Percentiles rank a stretch among this genome's conserved stretches.
Conservation (phyloP, 257 asterid species). For the Nicotiana benthamiana region DNA sequence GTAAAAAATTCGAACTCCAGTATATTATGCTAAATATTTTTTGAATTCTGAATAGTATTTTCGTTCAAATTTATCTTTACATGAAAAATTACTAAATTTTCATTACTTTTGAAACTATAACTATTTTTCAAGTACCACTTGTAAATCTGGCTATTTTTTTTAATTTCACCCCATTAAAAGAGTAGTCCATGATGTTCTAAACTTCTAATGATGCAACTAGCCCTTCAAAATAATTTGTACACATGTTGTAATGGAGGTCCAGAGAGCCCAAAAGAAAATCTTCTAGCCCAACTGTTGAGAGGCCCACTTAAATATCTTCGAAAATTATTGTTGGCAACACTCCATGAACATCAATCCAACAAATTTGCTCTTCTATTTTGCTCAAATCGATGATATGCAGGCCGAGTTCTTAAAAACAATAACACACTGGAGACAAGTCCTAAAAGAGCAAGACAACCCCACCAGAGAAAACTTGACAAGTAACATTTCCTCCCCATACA, state of each 20-base stretch:
- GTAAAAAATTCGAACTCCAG: no score
- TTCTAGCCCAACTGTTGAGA: background rate
- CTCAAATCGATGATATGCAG: conserved; percentile 54
- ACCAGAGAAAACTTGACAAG: conserved; percentile 57
- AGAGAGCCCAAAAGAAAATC: background rate
- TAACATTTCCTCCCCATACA: conserved; percentile 87
- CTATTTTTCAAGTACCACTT: no score
- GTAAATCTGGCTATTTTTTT: no score
- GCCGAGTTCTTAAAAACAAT: conserved; percentile 59
- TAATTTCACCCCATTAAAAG: background rate
- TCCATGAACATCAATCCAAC: conserved; percentile 6
- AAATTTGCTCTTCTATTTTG: conserved; percentile 25
- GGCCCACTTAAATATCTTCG: background rate
- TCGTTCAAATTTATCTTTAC: no score
- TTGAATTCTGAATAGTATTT: no score
- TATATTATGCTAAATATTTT: no score
- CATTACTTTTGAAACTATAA: no score
- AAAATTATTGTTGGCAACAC: background rate
- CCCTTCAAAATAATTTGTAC: background rate
- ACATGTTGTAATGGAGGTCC: background rate
- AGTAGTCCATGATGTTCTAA: background rate
- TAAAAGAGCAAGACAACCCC: conserved; percentile 80
- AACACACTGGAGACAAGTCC: conserved; percentile 55
- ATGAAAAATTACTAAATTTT: no score
- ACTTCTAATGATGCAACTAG: background rate